phyloP scores from a whole-genome alignment of 208 protist genomes.

The Trypanosomatidae sp. region DNA sequence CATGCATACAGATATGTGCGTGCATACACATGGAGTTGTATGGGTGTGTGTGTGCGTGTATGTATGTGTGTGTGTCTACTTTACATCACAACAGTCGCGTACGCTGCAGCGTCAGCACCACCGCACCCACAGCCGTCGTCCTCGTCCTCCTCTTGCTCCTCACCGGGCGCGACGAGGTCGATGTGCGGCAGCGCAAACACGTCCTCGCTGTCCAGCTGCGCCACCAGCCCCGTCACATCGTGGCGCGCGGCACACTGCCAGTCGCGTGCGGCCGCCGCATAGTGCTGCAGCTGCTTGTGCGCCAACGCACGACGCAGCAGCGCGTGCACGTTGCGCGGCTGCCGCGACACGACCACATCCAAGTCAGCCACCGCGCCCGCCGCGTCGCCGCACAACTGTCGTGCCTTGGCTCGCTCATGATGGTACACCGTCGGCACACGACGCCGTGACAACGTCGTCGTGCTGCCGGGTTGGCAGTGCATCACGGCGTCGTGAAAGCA shows the following conservation, averaged over 20 bases:
- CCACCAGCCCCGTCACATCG: constrained; percentile 22
- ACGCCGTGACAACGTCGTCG: not conserved
- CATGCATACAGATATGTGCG: no score
- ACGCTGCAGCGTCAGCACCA: not conserved
- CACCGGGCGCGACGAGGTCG: constrained; percentile 37
- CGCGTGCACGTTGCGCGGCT: constrained; percentile 53
- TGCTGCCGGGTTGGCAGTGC: constrained; percentile 1
- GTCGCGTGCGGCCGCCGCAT: constrained; percentile 71
- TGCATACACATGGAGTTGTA: no score
- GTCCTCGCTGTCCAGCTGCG: constrained; percentile 33
- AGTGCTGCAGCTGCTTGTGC: constrained; percentile 51
- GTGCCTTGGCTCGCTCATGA: constrained; percentile 81
- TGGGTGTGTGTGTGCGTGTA: no score
- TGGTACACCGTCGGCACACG: constrained; percentile 11
- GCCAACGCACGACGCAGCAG: constrained; percentile 78
- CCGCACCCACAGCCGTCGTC: not conserved
- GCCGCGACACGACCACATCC: constrained; percentile 36
- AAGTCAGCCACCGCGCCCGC: constrained; percentile 61
- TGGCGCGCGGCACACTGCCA: constrained; percentile 56
- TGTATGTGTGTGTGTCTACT: no score
- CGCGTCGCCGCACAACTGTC: constrained; percentile 45
- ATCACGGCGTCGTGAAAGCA: constrained; percentile 36
- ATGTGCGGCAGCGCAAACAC: constrained; percentile 47
- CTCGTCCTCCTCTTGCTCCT: constrained; percentile 9
- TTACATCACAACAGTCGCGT: no score